Base-by-base conservation (phyloP, 2,329 filamentous ascomycete genomes). In the Cladobotryum mycophilum region DNA sequence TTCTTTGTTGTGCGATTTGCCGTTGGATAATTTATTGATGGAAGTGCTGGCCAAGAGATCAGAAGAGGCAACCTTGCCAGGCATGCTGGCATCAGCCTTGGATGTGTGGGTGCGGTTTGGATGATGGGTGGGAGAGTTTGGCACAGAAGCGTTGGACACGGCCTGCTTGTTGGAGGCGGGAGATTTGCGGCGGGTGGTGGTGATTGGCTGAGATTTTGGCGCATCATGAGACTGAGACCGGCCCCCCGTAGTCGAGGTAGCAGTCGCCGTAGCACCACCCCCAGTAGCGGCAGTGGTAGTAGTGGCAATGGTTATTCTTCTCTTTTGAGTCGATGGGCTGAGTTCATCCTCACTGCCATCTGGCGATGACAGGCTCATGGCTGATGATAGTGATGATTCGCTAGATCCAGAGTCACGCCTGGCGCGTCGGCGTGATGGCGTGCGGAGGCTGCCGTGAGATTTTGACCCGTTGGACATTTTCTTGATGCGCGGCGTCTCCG, bases 341-440 rank as follows among this genome's bases (percentile, higher is more conserved):
- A 50, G 52, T 20, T 48, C 49, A 47, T 56, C 55, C 34, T 60
- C 56, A 56, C 65, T 67, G 48, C 56, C 62, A 48, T 69, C 67
- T 25, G 69, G 70, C 46, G 70, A 71, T 42, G 69, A 68, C 47
- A 72, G 59, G 57, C 64, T 71, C 63, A 65, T 61, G 41, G 61
- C 63, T 15, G 69, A 68, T 15, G 70, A 72, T 22, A 73, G 64
- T n/a, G 70, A 72, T 17, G 70, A 73, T 57, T 71, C 68, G 61
- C 70, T 73, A 7, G 67, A 68, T 30, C 59, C 67, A 34, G 70
- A 73, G 50, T 65, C 64, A 35, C 67, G 61, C 40, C 70, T 61
- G 25, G 55, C 55, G 49, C 65, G 62, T 62, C 60, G 68, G 20
- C 66, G 63, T 49, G 66, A 66, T 33, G 69, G 68, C 25, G 69